Percentiles rank a stretch among this genome's conserved stretches.
Conservation (phyloP, 768 basidiomycete genomes). For the Strobilomyces confusus region DNA sequence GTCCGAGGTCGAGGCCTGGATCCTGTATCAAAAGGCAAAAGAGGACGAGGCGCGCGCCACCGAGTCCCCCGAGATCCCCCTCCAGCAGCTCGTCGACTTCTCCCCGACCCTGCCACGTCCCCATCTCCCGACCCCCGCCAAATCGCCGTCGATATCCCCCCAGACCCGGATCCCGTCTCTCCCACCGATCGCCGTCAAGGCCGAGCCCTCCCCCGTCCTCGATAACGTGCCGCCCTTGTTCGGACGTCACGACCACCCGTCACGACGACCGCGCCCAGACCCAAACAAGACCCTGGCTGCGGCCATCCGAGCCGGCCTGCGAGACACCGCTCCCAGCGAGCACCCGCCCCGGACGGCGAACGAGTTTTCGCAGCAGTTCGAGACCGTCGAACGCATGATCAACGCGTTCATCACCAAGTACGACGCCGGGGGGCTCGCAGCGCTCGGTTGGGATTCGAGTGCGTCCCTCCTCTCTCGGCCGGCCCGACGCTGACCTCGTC, state of each 20-base stretch:
- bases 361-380: constrained; percentile 22
- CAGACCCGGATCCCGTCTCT: constrained; percentile 21
- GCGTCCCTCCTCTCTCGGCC: background rate
- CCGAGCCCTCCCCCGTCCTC: constrained; percentile 11
- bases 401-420: constrained; percentile 17
- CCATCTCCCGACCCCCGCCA: constrained; percentile 29
- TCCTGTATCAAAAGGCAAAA: constrained; percentile 28
- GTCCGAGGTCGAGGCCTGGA: constrained; percentile 22
- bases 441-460: constrained; percentile 29
- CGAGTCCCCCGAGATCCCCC: constrained; percentile 15
- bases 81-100: background rate
- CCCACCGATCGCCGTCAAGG: constrained; percentile 29
- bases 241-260: no score
- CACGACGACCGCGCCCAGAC: background rate
- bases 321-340: background rate
- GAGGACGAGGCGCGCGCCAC: background rate
- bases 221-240: constrained; percentile 5
- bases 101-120: constrained; percentile 23
- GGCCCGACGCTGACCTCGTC: background rate
- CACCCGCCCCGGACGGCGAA: constrained; percentile 17
- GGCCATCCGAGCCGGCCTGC: constrained; percentile 13
- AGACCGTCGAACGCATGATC: constrained; percentile 17
- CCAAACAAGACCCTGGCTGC: constrained; percentile 2
- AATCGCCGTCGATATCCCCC: constrained; percentile 16
- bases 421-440: constrained; percentile 17